Evolutionary conservation across 2,329 filamentous ascomycete species (phyloP).

Genomic region (Ophiostoma sp.): DNA sequence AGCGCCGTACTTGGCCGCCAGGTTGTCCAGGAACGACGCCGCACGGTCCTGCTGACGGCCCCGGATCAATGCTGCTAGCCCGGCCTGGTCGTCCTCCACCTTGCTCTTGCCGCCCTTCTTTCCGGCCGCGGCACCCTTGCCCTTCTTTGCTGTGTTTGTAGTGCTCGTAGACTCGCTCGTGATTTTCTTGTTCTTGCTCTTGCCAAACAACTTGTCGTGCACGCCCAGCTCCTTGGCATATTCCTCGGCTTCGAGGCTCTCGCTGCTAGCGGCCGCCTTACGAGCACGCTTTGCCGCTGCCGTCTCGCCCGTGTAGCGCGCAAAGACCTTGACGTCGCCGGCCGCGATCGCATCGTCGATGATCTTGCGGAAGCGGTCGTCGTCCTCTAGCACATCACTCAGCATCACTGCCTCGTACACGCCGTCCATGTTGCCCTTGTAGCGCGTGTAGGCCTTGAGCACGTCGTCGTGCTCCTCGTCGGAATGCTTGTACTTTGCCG

Average conservation of each 20-base stretch:
- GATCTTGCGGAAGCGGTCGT: slow-evolving; percentile 73
- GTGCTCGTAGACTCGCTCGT: background rate
- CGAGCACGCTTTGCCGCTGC: slow-evolving; percentile 57
- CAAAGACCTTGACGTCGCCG: slow-evolving; percentile 60
- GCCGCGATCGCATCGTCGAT: slow-evolving; percentile 73
- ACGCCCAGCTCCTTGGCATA: slow-evolving; percentile 62
- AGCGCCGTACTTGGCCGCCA: slow-evolving; percentile 71
- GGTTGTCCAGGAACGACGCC: slow-evolving; percentile 59
- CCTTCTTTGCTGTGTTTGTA: background rate
- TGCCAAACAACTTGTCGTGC: slow-evolving; percentile 67
- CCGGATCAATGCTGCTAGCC: slow-evolving; percentile 58
- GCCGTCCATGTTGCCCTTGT: slow-evolving; percentile 66
- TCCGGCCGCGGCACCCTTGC: background rate
- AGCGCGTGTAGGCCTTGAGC: slow-evolving; percentile 66
- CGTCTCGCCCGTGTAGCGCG: slow-evolving; percentile 68
- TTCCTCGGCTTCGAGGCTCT: slow-evolving; percentile 67
- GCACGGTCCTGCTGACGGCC: slow-evolving; percentile 60
- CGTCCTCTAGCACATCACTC: slow-evolving; percentile 75
- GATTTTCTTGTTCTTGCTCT: slow-evolving; percentile 35
- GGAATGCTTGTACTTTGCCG: slow-evolving; percentile 73
- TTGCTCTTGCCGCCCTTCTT: slow-evolving; percentile 4
- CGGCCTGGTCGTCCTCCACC: slow-evolving; percentile 30
- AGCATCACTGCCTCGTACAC: slow-evolving; percentile 84
- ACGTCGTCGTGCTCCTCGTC: slow-evolving; percentile 79
- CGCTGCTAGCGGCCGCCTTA: slow-evolving; percentile 52